Evolutionary conservation across 2,329 filamentous ascomycete genomes (phyloP).

Genomic region (Paraphaeosphaeria minitans): DNA sequence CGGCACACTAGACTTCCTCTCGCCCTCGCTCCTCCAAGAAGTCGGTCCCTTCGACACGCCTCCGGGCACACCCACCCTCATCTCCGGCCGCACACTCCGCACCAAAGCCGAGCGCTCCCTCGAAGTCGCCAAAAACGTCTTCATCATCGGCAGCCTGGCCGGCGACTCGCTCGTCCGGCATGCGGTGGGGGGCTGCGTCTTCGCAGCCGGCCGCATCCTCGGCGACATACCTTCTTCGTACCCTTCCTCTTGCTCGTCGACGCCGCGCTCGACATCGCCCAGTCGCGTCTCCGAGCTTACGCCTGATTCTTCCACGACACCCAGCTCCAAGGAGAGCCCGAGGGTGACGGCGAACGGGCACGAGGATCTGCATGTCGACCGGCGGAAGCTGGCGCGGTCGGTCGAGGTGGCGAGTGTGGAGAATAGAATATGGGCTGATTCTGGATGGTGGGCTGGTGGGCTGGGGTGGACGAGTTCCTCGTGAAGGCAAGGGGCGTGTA

Average conservation of each 20-base stretch:
- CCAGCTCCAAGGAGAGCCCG: conserved; percentile 23
- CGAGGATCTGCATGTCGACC: conserved; percentile 46
- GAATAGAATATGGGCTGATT: conserved; percentile 40
- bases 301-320: conserved; percentile 10
- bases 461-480: conserved; percentile 19
- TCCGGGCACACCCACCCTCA: conserved; percentile 28
- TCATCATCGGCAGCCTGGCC: conserved; percentile 63
- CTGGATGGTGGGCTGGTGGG: conserved; percentile 46
- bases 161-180: conserved; percentile 66
- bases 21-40: conserved; percentile 55
- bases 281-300: conserved; percentile 23
- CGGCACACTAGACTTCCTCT: conserved; percentile 60
- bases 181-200: conserved; percentile 63
- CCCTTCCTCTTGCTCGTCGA: conserved; percentile 19
- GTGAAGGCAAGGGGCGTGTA: neutral
- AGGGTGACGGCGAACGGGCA: conserved; percentile 42
- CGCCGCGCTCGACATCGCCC: conserved; percentile 30
- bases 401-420: conserved; percentile 37
- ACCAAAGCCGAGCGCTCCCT: conserved; percentile 57
- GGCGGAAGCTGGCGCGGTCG: conserved; percentile 34
- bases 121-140: conserved; percentile 59
- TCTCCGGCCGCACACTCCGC: conserved; percentile 61
- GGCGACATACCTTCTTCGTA: conserved; percentile 30
- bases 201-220: conserved; percentile 58
- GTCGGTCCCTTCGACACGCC: conserved; percentile 32